Percentiles rank a stretch among this genome's conserved stretches.
These are phyloP conservation scores for Ustilago bromivora DNA, from an alignment of 1,284 basidiomycete genomes.

Conservation along the genomic window DNA sequence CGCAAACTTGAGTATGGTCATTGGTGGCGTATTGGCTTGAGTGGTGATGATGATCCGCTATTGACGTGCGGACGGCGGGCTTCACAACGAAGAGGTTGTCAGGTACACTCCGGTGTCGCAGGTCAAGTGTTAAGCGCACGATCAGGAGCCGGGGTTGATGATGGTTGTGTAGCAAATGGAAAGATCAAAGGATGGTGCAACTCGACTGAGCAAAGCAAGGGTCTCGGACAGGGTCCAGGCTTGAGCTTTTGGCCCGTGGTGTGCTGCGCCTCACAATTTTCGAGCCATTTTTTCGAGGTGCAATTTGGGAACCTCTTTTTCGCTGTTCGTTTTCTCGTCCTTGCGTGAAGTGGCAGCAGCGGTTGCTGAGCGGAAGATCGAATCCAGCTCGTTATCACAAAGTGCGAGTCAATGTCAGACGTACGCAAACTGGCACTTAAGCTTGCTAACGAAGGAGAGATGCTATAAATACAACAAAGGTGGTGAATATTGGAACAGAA, in stretches of 20 bases:
- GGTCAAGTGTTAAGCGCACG: too few species aligned
- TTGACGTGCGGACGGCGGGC: too few species aligned
- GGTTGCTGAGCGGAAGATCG: too few species aligned
- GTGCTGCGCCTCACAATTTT: neutral
- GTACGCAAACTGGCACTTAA: neutral
- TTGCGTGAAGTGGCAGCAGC: neutral
- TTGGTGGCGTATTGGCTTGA: neutral
- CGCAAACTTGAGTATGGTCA: constrained; percentile 79
- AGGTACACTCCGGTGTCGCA: too few species aligned
- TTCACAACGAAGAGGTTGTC: too few species aligned
- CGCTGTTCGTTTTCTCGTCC: neutral
- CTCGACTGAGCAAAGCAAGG: constrained; percentile 11
- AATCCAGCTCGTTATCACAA: too few species aligned
- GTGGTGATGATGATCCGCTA: neutral
- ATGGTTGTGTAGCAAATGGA: neutral
- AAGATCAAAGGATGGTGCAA: neutral
- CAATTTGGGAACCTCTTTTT: neutral
- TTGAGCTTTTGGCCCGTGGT: constrained; percentile 22
- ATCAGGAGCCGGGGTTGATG: neutral
- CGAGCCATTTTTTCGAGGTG: neutral
- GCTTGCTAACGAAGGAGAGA: neutral
- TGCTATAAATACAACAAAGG: constrained; percentile 40
- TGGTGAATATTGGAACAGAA: constrained; percentile 9
- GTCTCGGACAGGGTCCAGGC: constrained; percentile 30
- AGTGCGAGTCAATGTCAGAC: neutral